phyloP scores from a whole-genome alignment of 2,329 filamentous ascomycete genomes.

The Fusarium siculi region DNA sequence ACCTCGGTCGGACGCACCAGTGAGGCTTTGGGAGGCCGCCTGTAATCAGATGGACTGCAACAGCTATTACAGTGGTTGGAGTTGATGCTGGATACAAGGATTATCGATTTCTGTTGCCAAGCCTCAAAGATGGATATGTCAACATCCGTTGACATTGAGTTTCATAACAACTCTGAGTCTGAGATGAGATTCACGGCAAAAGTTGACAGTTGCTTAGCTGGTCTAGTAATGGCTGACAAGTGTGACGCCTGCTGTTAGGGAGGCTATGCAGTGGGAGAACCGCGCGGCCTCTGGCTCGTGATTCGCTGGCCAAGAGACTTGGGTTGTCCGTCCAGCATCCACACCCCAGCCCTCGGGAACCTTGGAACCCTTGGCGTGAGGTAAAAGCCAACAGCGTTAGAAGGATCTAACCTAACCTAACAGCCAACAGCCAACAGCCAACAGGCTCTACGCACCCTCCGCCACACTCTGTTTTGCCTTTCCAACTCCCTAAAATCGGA shows the following conservation, averaged over 20 bases:
- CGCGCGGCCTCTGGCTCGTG: constrained; percentile 26
- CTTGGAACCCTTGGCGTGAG: constrained; percentile 24
- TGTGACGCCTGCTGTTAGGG: constrained; percentile 7
- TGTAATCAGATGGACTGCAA: not conserved
- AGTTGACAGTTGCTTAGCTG: not conserved
- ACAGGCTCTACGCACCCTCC: constrained; percentile 13
- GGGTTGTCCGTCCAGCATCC: constrained; percentile 33
- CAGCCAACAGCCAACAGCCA: not conserved
- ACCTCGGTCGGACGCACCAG: constrained; percentile 17
- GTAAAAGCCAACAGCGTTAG: not conserved
- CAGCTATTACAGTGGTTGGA: not conserved
- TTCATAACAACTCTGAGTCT: constrained; percentile 9
- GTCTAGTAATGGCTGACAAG: not conserved
- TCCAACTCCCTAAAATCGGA: not conserved
- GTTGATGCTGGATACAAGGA: not conserved
- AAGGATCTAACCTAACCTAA: not conserved
- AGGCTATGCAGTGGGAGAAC: constrained; percentile 31
- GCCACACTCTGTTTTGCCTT: constrained; percentile 33
- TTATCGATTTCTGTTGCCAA: not conserved
- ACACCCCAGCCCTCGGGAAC: constrained; percentile 21
- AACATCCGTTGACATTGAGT: constrained; percentile 8
- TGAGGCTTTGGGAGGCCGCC: constrained; percentile 15
- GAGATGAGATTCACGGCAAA: constrained; percentile 2
- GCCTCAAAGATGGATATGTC: not conserved
- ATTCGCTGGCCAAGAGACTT: constrained; percentile 30